Percentiles rank a stretch among this genome's conserved stretches.
Conservation (phyloP, 192 early-diverging fungal species). For the Coemansia asiatica region DNA sequence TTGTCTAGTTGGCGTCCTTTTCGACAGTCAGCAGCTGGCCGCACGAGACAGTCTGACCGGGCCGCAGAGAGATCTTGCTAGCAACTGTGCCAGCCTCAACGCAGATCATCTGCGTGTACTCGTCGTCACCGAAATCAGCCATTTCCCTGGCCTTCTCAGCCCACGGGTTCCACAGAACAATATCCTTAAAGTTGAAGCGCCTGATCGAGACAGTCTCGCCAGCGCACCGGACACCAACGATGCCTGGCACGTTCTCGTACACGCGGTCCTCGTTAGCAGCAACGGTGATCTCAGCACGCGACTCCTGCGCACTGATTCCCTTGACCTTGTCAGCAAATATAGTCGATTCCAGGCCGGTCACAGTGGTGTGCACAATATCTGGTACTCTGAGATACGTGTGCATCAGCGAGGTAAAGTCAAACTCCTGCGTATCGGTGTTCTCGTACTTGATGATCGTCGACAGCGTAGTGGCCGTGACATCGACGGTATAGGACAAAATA, state of each 20-base stretch:
- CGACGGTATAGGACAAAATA: conserved; percentile 75
- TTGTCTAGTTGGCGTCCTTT: background rate
- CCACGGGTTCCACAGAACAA: conserved; percentile 97
- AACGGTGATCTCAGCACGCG: conserved; percentile 60
- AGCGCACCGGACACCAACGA: conserved; percentile 37
- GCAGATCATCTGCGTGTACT: conserved; percentile 87
- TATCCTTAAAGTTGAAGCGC: conserved; percentile 53
- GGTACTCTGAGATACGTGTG: conserved; percentile 86
- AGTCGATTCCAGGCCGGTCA: conserved; percentile 66
- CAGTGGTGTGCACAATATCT: conserved; percentile 61
- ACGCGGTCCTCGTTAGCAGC: conserved; percentile 81
- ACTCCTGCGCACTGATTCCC: conserved; percentile 48
- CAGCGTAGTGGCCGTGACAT: conserved; percentile 68
- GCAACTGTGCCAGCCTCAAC: conserved; percentile 82
- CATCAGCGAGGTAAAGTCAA: conserved; percentile 85
- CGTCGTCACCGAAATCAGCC: conserved; percentile 87
- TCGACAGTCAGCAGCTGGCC: conserved; percentile 63
- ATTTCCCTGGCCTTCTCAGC: conserved; percentile 82
- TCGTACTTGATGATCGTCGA: conserved; percentile 71
- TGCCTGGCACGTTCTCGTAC: conserved; percentile 66
- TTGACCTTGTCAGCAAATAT: conserved; percentile 74
- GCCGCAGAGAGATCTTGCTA: conserved; percentile 61
- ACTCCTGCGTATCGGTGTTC: conserved; percentile 70
- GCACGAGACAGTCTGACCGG: conserved; percentile 70
- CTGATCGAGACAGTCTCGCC: conserved; percentile 22